Conservation (phyloP, 768 basidiomycete species). For the Leucosporidium yakuticum region DNA sequence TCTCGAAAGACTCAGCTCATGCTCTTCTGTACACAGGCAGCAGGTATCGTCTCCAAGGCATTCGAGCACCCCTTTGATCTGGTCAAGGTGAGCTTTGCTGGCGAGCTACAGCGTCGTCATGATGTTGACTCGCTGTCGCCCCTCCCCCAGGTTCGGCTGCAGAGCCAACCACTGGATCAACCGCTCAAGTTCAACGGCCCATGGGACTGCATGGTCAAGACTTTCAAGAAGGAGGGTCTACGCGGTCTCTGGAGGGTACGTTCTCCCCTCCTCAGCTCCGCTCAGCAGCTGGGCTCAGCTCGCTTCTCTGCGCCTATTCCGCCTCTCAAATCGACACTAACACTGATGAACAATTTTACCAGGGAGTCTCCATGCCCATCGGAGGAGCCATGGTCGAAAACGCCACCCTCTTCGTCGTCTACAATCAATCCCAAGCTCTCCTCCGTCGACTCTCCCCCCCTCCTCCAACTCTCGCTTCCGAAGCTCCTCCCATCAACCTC, state of each 20-base stretch:
- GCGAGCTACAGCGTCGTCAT: not conserved
- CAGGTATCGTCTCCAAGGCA: conserved; percentile 80
- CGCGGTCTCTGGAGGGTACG: conserved; percentile 79
- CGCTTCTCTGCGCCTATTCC: conserved; percentile 29
- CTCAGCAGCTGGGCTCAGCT: conserved; percentile 21
- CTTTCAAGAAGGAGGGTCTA: conserved; percentile 73
- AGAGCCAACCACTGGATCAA: conserved; percentile 75
- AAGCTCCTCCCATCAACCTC: conserved; percentile 50
- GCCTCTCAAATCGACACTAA: conserved; percentile 1
- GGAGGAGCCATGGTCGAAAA: conserved; percentile 91
- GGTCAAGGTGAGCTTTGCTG: conserved; percentile 48
- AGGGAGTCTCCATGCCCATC: conserved; percentile 88
- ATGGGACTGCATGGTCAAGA: conserved; percentile 75
- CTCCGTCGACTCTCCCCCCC: conserved; percentile 41
- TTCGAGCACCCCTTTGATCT: conserved; percentile 92
- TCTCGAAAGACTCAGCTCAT: not conserved
- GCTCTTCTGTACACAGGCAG: conserved; percentile 50
- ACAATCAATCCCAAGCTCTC: conserved; percentile 57
- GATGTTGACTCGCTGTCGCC: not conserved
- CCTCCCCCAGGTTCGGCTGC: conserved; percentile 52
- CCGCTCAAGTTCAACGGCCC: conserved; percentile 73
- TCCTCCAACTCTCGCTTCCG: conserved; percentile 36
- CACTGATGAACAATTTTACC: not conserved
- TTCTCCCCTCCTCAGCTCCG: conserved; percentile 21
- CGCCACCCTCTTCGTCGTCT: conserved; percentile 77